These are phyloP conservation scores for Mortierella sp. DNA, from an alignment of 371 early-diverging fungal genomes.

Conservation along the genomic window DNA sequence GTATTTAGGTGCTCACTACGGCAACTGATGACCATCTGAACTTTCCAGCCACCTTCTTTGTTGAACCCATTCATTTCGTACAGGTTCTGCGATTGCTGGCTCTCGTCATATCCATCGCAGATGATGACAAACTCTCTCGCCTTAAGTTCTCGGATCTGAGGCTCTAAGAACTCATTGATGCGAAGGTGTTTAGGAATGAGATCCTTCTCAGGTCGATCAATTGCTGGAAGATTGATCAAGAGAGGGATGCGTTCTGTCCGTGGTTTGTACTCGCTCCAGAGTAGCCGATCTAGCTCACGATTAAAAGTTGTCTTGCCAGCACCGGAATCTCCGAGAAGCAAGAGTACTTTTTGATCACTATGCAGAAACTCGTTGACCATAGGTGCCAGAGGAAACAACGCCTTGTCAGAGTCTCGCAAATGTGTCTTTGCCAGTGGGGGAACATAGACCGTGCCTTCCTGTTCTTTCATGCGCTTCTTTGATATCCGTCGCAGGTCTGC, in stretches of 20 bases:
- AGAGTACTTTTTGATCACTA: slow-evolving; percentile 7
- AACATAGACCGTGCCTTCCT: background rate
- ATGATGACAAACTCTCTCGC: slow-evolving; percentile 9
- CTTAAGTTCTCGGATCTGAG: slow-evolving; percentile 14
- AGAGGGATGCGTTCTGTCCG: background rate
- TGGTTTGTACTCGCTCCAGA: background rate
- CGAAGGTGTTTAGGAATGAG: slow-evolving; percentile 13
- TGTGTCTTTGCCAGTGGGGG: slow-evolving; percentile 4
- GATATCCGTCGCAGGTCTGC: background rate
- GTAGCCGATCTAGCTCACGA: background rate
- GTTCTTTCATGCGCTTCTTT: background rate
- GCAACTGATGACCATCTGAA: too few species aligned
- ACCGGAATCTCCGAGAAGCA: slow-evolving; percentile 19
- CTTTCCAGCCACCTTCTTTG: too few species aligned
- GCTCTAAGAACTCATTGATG: background rate
- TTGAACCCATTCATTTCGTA: too few species aligned
- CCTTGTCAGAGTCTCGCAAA: background rate
- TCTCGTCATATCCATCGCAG: background rate
- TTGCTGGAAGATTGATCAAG: slow-evolving; percentile 3
- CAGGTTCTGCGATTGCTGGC: background rate
- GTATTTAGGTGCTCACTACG: too few species aligned
- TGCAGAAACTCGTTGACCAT: background rate
- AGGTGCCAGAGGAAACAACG: background rate
- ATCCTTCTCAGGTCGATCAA: slow-evolving; percentile 6
- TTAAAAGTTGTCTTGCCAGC: slow-evolving; percentile 12